These are phyloP conservation scores for Naganishia kalamii DNA, from an alignment of 768 basidiomycete genomes.

Conservation along the genomic window DNA sequence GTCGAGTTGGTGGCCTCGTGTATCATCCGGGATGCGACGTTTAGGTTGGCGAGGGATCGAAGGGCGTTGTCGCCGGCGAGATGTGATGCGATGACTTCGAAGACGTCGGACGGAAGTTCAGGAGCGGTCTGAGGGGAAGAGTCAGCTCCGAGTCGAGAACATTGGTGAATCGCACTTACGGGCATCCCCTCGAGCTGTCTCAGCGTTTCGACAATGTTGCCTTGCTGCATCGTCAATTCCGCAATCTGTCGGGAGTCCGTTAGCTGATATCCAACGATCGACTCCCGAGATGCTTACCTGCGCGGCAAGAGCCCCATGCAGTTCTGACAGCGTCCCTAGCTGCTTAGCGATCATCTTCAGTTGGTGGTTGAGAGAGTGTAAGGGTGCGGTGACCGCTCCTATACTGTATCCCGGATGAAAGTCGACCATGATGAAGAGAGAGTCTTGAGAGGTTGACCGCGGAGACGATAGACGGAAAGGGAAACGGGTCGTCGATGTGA, in stretches of 20 bases:
- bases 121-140: neutral
- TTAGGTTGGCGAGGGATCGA: neutral
- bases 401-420: slow-evolving; percentile 17
- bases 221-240: slow-evolving; percentile 1
- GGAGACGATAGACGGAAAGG: too few species aligned
- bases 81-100: slow-evolving; percentile 1
- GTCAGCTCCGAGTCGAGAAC: neutral
- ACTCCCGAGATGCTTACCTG: neutral
- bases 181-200: slow-evolving; percentile 10
- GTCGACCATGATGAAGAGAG: neutral
- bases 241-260: neutral
- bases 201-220: neutral
- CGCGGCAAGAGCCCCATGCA: neutral
- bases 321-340: neutral
- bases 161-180: neutral
- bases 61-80: slow-evolving; percentile 6
- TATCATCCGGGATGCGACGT: slow-evolving; percentile 1
- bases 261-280: neutral
- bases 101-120: neutral
- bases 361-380: neutral
- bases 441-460: neutral
- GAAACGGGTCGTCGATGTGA: too few species aligned
- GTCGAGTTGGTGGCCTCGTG: slow-evolving; percentile 12
- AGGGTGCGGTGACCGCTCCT: neutral
- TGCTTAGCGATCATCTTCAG: slow-evolving; percentile 5